A percentile compares a stretch with the other conserved stretches of the same genome.
These are phyloP conservation scores for Agaricus subrufescens DNA, from an alignment of 768 basidiomycete species.

Conservation along the genomic window DNA sequence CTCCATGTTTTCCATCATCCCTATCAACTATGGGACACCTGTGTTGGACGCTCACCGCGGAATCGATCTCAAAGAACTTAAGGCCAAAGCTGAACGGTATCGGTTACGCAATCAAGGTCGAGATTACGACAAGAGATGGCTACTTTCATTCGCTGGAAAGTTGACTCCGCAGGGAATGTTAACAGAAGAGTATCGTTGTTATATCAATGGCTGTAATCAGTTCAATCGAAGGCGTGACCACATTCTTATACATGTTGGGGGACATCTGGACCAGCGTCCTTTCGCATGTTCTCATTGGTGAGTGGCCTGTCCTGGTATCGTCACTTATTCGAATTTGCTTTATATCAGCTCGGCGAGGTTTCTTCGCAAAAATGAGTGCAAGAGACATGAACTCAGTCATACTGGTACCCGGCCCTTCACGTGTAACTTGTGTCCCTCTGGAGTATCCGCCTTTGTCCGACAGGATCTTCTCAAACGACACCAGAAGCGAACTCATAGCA, in stretches of 20 bases:
- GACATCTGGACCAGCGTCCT: slow-evolving; percentile 65
- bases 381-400: slow-evolving; percentile 68
- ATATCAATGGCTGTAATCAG: slow-evolving; percentile 61
- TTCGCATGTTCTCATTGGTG: slow-evolving; percentile 65
- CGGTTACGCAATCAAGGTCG: slow-evolving; percentile 46
- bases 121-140: slow-evolving; percentile 62
- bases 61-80: slow-evolving; percentile 48
- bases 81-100: slow-evolving; percentile 51
- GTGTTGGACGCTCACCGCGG: slow-evolving; percentile 64
- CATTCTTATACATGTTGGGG: slow-evolving; percentile 69
- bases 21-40: slow-evolving; percentile 42
- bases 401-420: slow-evolving; percentile 52
- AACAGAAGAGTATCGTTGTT: slow-evolving; percentile 61
- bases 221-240: slow-evolving; percentile 71
- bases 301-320: slow-evolving; percentile 17
- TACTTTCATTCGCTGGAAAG: slow-evolving; percentile 65
- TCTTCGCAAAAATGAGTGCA: slow-evolving; percentile 73
- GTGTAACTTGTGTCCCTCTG: slow-evolving; percentile 48
- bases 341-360: slow-evolving; percentile 52
- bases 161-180: slow-evolving; percentile 54
- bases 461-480: slow-evolving; percentile 69
- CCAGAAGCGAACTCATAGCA: slow-evolving; percentile 50
- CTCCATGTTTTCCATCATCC: slow-evolving; percentile 3
- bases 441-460: slow-evolving; percentile 52
- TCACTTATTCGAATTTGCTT: neutral